phyloP scores from a whole-genome alignment of 176 grass and related monocot genomes.

The Raddia distichophylla region DNA sequence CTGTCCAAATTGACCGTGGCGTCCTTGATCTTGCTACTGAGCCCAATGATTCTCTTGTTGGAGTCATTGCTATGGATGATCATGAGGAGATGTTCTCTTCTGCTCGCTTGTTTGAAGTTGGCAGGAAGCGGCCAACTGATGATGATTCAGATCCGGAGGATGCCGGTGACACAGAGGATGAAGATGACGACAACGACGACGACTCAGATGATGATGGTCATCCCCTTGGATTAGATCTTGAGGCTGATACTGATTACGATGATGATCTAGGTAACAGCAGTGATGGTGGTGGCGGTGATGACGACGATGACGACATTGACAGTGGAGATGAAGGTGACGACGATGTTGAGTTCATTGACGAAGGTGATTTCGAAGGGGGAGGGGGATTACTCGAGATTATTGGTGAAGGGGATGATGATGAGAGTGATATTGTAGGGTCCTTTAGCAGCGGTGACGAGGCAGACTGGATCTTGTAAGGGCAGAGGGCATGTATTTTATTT shows the following conservation, averaged over 20 bases:
- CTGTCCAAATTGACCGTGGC: constrained; percentile 85
- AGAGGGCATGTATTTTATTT: neutral
- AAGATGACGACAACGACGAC: constrained; percentile 76
- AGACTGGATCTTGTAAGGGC: constrained; percentile 42
- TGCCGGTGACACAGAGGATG: constrained; percentile 67
- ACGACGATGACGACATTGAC: constrained; percentile 51
- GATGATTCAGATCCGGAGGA: constrained; percentile 98
- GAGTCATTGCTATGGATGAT: constrained; percentile 87
- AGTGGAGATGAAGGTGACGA: constrained; percentile 71
- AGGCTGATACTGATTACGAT: constrained; percentile 68
- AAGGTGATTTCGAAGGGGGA: constrained; percentile 59
- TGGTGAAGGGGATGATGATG: constrained; percentile 55
- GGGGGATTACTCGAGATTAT: constrained; percentile 68
- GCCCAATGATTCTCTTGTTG: constrained; percentile 81
- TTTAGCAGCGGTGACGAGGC: constrained; percentile 70
- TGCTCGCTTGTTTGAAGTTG: constrained; percentile 84
- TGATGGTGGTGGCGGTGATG: constrained; percentile 51
- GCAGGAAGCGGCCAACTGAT: constrained; percentile 81
- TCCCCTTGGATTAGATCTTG: constrained; percentile 44
- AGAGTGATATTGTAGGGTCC: constrained; percentile 56
- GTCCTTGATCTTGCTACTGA: constrained; percentile 86
- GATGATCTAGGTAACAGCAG: constrained; percentile 64
- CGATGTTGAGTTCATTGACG: constrained; percentile 63
- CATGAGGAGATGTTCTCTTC: constrained; percentile 91
- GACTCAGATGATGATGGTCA: constrained; percentile 61